Evolutionary conservation across 139 green algal genomes (phyloP).

Genomic region (Helicosporidium sp.): DNA sequence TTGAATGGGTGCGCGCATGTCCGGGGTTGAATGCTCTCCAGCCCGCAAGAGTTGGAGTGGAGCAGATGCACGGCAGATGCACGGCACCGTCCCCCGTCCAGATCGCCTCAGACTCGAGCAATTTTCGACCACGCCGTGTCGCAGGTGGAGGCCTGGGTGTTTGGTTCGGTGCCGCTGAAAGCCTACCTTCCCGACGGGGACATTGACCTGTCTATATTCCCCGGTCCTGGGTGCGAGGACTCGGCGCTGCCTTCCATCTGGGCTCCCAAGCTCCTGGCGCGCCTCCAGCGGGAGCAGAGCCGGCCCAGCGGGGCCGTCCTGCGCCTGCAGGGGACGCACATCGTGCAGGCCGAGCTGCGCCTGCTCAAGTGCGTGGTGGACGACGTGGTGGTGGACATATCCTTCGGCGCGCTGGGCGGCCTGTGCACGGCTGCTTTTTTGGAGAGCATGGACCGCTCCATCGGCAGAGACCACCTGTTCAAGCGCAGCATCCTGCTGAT

Average conservation of each 20-base stretch:
- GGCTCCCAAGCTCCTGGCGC: slow-evolving; percentile 30
- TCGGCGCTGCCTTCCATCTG: slow-evolving; percentile 35
- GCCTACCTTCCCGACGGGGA: slow-evolving; percentile 92
- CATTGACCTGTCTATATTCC: slow-evolving; percentile 84
- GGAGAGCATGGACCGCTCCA: slow-evolving; percentile 55
- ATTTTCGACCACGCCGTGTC: too few relatives aligned
- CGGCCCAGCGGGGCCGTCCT: slow-evolving; percentile 30
- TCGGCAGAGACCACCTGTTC: slow-evolving; percentile 69
- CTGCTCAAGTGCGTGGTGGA: slow-evolving; percentile 88
- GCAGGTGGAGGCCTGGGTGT: slow-evolving; percentile 66
- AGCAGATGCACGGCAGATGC: neutral
- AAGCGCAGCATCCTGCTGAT: slow-evolving; percentile 81
- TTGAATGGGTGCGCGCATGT: too few relatives aligned
- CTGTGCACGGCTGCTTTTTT: slow-evolving; percentile 80
- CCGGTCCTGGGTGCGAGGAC: neutral
- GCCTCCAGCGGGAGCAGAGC: slow-evolving; percentile 46
- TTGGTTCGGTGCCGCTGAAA: slow-evolving; percentile 82
- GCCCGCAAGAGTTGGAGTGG: too few relatives aligned
- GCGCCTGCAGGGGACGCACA: slow-evolving; percentile 29
- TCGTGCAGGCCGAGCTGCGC: slow-evolving; percentile 43
- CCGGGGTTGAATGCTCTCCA: too few relatives aligned
- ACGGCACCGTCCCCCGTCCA: neutral
- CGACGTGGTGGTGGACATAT: slow-evolving; percentile 93
- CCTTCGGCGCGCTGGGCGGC: slow-evolving; percentile 78
- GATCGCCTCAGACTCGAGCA: too few relatives aligned